These are phyloP conservation scores for Paracoccidioides lutzii DNA, from an alignment of 2,329 filamentous ascomycete genomes.

Conservation along the genomic window DNA sequence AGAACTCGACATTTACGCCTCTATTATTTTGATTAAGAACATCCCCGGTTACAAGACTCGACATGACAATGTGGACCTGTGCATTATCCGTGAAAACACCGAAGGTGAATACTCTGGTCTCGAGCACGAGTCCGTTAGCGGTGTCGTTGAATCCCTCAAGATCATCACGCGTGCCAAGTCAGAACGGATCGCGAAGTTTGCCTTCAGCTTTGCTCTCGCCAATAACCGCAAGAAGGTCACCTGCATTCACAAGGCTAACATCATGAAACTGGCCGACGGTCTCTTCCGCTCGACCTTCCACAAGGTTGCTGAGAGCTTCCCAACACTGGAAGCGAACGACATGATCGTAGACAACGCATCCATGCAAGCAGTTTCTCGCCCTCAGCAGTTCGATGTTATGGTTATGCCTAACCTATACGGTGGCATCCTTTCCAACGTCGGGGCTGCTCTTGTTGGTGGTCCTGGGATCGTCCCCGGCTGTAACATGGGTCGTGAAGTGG, in stretches of 20 bases:
- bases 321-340: conserved; percentile 89
- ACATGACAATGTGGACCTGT: conserved; percentile 93
- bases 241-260: conserved; percentile 99
- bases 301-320: conserved; percentile 84
- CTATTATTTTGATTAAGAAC: conserved; percentile 97
- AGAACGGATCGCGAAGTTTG: conserved; percentile 98
- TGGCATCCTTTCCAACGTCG: conserved; percentile 97
- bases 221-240: conserved; percentile 99
- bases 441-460: conserved; percentile 89
- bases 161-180: conserved; percentile 99
- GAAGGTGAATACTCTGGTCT: conserved; percentile 99
- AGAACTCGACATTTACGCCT: conserved; percentile 99
- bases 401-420: conserved; percentile 99
- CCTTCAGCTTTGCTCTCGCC: conserved; percentile 92
- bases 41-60: conserved; percentile 96
- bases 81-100: conserved; percentile 99
- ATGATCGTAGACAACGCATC: conserved; percentile 99
- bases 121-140: conserved; percentile 92
- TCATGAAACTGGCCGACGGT: conserved; percentile 99
- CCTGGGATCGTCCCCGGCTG: conserved; percentile 95
- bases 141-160: conserved; percentile 98
- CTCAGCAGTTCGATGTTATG: conserved; percentile 98
- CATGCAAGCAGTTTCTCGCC: conserved; percentile 94
- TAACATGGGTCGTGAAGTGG: conserved; percentile 98
- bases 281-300: conserved; percentile 98